phyloP scores from a whole-genome alignment of 2,329 filamentous ascomycete species.

The Botryosphaeria dothidea region DNA sequence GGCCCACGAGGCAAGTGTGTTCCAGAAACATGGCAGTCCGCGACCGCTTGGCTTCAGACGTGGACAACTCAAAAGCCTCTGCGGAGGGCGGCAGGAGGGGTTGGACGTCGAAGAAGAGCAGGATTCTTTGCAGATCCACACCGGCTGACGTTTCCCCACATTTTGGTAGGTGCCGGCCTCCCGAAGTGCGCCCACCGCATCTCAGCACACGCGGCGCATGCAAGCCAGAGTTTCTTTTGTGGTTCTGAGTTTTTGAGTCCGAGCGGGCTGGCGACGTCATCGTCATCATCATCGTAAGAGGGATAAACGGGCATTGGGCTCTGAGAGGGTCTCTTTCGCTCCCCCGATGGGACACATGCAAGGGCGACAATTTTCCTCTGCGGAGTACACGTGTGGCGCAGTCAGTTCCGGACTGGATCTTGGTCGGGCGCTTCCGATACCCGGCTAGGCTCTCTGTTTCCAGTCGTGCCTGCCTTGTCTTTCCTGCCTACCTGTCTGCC shows the following conservation, averaged over 20 bases:
- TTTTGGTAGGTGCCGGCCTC: not conserved
- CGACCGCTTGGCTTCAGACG: not conserved
- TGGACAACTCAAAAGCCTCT: not conserved
- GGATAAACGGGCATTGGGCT: too few relatives aligned
- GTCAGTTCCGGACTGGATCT: not conserved
- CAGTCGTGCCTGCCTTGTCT: too few relatives aligned
- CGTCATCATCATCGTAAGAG: too few relatives aligned
- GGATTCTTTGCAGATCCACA: not conserved
- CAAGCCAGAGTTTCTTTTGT: not conserved
- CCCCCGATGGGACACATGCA: not conserved
- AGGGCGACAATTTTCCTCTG: not conserved
- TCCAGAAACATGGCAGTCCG: not conserved
- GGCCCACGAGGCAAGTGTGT: not conserved
- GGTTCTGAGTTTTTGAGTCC: not conserved
- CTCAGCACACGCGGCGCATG: not conserved
- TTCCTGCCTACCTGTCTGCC: not conserved
- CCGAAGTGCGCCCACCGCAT: not conserved
- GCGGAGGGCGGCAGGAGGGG: not conserved
- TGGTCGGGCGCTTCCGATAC: not conserved
- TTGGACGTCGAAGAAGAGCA: not conserved
- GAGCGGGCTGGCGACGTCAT: too few relatives aligned
- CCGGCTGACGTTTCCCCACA: slow-evolving; percentile 4
- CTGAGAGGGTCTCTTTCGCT: too few relatives aligned
- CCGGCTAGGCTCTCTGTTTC: too few relatives aligned
- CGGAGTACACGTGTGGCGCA: not conserved